These are phyloP conservation scores for Quercus suber DNA, from an alignment of 306 rosid genomes.

Conservation along the genomic window DNA sequence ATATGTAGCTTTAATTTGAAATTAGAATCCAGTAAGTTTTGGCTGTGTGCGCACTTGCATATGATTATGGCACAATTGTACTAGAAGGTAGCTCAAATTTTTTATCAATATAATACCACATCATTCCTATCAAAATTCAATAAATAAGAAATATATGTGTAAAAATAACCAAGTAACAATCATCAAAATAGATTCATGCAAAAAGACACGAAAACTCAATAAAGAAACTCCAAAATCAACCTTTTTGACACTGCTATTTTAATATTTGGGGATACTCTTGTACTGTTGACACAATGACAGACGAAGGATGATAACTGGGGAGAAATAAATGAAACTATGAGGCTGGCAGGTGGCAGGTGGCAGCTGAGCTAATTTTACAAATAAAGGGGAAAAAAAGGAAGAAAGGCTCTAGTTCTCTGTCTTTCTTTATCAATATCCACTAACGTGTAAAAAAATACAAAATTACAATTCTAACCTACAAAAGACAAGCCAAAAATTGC, in stretches of 20 bases:
- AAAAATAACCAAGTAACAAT: background rate
- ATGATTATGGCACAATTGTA: background rate
- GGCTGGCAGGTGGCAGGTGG: background rate
- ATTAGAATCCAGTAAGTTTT: background rate
- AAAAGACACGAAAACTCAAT: background rate
- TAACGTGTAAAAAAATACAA: background rate
- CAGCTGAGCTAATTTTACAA: background rate
- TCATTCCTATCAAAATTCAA: rapidly evolving
- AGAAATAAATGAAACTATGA: background rate
- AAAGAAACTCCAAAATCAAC: background rate
- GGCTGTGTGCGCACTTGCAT: background rate
- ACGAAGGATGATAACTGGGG: background rate
- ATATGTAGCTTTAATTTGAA: background rate
- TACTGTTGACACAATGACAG: background rate
- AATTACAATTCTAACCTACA: conserved; percentile 9
- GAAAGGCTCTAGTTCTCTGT: conserved; percentile 3
- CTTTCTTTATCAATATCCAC: background rate
- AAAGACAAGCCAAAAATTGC: background rate
- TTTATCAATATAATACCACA: too few relatives aligned
- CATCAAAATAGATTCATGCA: background rate
- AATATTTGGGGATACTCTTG: background rate
- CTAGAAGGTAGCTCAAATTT: background rate
- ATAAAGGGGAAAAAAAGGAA: background rate
- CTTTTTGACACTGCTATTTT: background rate
- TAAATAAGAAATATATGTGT: too few relatives aligned